Evolutionary conservation across 371 early-diverging fungal species (phyloP).

Genomic region (Mortierella sp.): DNA sequence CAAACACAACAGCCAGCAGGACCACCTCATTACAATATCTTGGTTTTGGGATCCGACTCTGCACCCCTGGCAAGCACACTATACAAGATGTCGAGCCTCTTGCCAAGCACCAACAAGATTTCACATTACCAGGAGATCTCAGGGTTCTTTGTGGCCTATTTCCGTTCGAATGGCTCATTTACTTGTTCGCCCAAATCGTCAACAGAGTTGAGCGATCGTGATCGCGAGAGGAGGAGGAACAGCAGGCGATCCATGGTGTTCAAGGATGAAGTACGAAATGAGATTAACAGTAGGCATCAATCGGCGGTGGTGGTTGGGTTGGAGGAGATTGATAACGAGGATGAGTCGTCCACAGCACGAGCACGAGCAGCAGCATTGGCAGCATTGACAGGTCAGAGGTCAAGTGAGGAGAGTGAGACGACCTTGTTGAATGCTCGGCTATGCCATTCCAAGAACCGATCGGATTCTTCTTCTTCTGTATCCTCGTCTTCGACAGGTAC

Average conservation of each 20-base stretch:
- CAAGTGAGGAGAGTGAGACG: slow-evolving; percentile 24
- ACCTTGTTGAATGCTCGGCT: slow-evolving; percentile 16
- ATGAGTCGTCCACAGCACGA: neutral
- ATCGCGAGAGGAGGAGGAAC: neutral
- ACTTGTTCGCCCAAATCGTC: slow-evolving; percentile 39
- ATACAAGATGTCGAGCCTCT: slow-evolving; percentile 54
- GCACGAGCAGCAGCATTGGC: neutral
- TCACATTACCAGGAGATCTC: slow-evolving; percentile 58
- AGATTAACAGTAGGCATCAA: neutral
- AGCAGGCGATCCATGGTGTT: neutral
- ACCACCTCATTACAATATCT: slow-evolving; percentile 50
- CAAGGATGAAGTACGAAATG: slow-evolving; percentile 2
- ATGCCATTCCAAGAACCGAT: slow-evolving; percentile 9
- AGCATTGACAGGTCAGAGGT: neutral
- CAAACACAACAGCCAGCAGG: slow-evolving; percentile 15
- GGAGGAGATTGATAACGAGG: slow-evolving; percentile 19
- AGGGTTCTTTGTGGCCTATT: slow-evolving; percentile 57
- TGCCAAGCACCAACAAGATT: slow-evolving; percentile 45
- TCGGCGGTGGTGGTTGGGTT: neutral
- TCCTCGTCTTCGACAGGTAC: neutral
- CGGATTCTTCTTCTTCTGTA: slow-evolving; percentile 1
- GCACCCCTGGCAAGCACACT: slow-evolving; percentile 54
- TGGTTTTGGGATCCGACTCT: slow-evolving; percentile 55
- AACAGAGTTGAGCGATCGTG: slow-evolving; percentile 18
- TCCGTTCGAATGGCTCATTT: slow-evolving; percentile 39